Percentiles rank a stretch among this genome's conserved stretches.
These are phyloP conservation scores for Fragilaria crotonensis DNA, from an alignment of 108 stramenopile genomes.

Conservation along the genomic window DNA sequence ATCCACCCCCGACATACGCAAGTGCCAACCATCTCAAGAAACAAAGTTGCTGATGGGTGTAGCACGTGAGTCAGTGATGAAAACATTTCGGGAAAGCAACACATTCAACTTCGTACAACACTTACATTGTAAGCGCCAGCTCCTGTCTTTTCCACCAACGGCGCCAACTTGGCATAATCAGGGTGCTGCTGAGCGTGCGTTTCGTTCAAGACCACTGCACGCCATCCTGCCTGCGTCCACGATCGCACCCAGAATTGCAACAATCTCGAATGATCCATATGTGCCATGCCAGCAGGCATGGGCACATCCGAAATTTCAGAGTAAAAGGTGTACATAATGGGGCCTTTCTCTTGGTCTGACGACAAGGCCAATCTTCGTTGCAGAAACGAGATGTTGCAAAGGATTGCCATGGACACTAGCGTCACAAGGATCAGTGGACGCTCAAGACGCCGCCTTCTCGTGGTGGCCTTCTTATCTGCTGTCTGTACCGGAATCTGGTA, in stretches of 20 bases:
- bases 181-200: slow-evolving; percentile 1
- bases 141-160: background rate
- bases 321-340: background rate
- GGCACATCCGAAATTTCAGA: background rate
- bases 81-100: background rate
- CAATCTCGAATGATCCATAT: background rate
- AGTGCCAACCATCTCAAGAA: slow-evolving; percentile 2
- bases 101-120: background rate
- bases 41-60: background rate
- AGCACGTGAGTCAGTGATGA: background rate
- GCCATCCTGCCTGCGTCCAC: slow-evolving; percentile 4
- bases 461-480: too few relatives aligned
- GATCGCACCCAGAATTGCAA: background rate
- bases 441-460: background rate
- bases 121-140: background rate
- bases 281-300: slow-evolving; percentile 1
- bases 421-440: background rate
- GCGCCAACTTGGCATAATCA: background rate
- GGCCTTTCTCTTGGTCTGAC: background rate
- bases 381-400: background rate
- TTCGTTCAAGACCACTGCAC: background rate
- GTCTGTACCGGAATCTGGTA: too few relatives aligned
- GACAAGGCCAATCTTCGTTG: background rate
- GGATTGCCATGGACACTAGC: background rate
- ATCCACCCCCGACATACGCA: slow-evolving; percentile 4